phyloP scores from a whole-genome alignment of 805 yeast genomes.

The Metschnikowia hibisci region DNA sequence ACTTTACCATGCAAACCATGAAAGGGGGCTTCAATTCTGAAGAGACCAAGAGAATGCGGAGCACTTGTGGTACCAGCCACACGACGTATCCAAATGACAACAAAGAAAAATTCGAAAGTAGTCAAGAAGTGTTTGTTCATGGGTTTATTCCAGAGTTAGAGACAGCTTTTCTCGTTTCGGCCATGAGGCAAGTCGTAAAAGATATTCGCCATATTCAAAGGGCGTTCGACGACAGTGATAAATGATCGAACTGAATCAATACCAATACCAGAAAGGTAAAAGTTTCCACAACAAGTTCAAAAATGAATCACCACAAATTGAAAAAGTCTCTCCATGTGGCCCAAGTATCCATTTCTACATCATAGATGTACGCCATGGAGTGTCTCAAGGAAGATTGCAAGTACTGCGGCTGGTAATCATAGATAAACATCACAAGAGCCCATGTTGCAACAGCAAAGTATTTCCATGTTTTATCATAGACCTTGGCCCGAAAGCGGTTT shows the following conservation, averaged over 20 bases:
- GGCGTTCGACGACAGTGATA: neutral
- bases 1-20: neutral
- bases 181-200: neutral
- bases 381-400: slow-evolving; percentile 63
- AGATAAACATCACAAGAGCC: slow-evolving; percentile 72
- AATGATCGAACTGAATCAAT: no score
- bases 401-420: slow-evolving; percentile 56
- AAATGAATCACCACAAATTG: slow-evolving; percentile 21
- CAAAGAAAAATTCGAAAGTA: neutral
- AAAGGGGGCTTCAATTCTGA: slow-evolving; percentile 1
- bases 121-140: no score
- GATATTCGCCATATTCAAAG: neutral
- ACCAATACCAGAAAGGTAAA: no score
- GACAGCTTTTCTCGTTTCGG: neutral
- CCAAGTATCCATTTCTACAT: slow-evolving; percentile 53
- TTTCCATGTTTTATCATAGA: slow-evolving; percentile 48
- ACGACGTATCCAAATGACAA: neutral
- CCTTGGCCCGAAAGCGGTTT: slow-evolving; percentile 25
- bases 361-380: slow-evolving; percentile 69
- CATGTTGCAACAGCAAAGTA: slow-evolving; percentile 61
- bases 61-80: neutral
- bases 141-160: neutral
- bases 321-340: slow-evolving; percentile 42
- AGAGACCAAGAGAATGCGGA: slow-evolving; percentile 1
- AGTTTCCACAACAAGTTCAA: neutral